These are phyloP conservation scores for Fragaria vesca DNA, from an alignment of 306 rosid species.

Conservation along the genomic window DNA sequence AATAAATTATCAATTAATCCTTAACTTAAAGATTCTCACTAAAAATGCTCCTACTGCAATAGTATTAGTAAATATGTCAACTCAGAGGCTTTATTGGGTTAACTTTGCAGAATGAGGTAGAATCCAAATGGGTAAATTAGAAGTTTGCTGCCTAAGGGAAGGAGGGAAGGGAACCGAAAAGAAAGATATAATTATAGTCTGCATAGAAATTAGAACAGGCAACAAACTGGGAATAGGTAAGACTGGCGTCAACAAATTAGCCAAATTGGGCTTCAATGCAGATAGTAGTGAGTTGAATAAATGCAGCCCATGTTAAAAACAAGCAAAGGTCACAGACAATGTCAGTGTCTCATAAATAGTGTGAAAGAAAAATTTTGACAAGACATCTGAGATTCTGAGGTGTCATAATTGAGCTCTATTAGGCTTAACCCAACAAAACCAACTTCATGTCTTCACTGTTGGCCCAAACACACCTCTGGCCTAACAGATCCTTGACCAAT, in stretches of 20 bases:
- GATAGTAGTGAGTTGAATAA: background rate
- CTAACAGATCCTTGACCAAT: background rate
- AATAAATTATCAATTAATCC: too few relatives aligned
- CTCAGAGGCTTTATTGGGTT: background rate
- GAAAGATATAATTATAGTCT: background rate
- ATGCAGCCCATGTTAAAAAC: background rate
- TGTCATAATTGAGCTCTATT: background rate
- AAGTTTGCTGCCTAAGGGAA: background rate
- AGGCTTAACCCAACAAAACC: background rate
- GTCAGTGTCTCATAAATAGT: background rate
- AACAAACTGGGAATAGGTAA: background rate
- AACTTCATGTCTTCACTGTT: background rate
- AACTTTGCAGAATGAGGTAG: background rate
- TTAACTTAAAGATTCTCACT: too few relatives aligned
- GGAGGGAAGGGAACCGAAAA: background rate
- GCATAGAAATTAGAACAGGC: background rate
- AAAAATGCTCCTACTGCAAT: accelerated
- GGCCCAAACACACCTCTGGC: background rate
- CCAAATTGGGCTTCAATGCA: background rate
- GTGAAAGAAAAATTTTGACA: background rate
- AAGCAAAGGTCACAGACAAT: background rate
- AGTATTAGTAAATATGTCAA: background rate
- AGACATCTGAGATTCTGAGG: background rate
- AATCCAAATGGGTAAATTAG: background rate
- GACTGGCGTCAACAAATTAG: background rate